Evolutionary conservation across 306 rosid genomes (phyloP).

Genomic region (Betula pendula): DNA sequence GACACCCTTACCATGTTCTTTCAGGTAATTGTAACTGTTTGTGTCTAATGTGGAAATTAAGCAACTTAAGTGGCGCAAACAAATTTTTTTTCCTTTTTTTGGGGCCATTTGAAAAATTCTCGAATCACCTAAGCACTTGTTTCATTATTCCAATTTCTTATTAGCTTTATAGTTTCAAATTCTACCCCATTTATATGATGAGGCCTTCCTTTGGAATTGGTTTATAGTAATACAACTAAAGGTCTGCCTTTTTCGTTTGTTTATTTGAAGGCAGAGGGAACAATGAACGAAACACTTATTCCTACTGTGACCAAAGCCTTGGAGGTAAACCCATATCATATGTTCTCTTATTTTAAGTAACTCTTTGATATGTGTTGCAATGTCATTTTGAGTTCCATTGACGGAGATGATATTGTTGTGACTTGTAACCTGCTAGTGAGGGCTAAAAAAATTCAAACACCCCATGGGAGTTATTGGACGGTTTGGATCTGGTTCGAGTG

Average conservation of each 20-base stretch:
- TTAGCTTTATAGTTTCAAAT: neutral
- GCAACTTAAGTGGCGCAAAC: neutral
- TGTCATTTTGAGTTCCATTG: neutral
- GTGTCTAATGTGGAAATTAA: neutral
- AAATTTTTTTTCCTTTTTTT: neutral
- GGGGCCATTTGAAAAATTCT: neutral
- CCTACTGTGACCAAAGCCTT: constrained; percentile 59
- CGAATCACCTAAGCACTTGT: neutral
- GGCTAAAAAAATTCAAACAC: too few species aligned
- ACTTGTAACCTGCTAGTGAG: too few species aligned
- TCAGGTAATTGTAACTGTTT: constrained; percentile 56
- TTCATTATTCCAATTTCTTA: neutral
- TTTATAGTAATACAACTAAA: constrained; percentile 17
- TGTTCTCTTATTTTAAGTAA: neutral
- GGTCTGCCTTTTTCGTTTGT: constrained; percentile 19
- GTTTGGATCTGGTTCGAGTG: too few species aligned
- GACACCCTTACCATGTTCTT: constrained; percentile 82
- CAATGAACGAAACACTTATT: constrained; percentile 60
- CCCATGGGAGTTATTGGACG: too few species aligned
- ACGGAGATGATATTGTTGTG: neutral
- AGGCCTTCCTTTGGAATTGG: neutral
- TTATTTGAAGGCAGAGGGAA: constrained; percentile 79
- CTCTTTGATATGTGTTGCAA: neutral
- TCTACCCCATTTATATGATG: neutral
- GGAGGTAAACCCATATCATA: constrained; percentile 50